Conservation (phyloP, 78 protist genomes). For the Cavenderia fasciculata region DNA sequence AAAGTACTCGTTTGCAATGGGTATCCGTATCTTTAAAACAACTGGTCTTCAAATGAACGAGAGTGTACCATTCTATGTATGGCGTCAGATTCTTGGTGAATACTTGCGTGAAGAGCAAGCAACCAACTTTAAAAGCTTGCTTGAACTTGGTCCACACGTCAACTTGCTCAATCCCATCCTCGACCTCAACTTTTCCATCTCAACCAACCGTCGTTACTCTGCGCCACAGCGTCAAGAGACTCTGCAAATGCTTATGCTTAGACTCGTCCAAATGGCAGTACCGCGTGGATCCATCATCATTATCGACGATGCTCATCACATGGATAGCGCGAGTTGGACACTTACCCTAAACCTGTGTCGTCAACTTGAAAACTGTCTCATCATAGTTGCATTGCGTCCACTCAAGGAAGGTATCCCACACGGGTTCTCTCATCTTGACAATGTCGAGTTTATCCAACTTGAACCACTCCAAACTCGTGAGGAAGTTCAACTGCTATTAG, state of each 20-base stretch:
- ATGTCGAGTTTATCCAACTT: slow-evolving; percentile 14
- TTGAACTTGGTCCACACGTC: slow-evolving; percentile 23
- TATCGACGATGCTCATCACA: slow-evolving; percentile 79
- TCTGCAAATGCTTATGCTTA: slow-evolving; percentile 39
- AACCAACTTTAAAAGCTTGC: neutral
- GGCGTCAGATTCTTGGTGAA: slow-evolving; percentile 24
- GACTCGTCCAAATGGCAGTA: slow-evolving; percentile 19
- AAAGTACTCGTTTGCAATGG: slow-evolving; percentile 37
- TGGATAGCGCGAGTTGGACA: slow-evolving; percentile 79
- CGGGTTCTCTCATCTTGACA: slow-evolving; percentile 6
- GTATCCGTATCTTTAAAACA: slow-evolving; percentile 12
- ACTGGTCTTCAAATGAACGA: slow-evolving; percentile 70
- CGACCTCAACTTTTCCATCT: neutral
- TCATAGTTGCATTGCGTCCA: slow-evolving; percentile 61
- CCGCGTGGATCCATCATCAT: slow-evolving; percentile 47
- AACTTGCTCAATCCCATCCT: slow-evolving; percentile 32
- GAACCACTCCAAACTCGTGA: slow-evolving; percentile 41
- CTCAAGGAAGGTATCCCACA: slow-evolving; percentile 45
- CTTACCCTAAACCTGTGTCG: slow-evolving; percentile 22
- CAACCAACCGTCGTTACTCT: slow-evolving; percentile 26
- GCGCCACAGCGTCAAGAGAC: slow-evolving; percentile 58
- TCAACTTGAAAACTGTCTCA: slow-evolving; percentile 23
- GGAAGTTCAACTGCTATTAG: neutral
- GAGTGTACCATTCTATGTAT: slow-evolving; percentile 31
- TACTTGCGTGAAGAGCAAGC: slow-evolving; percentile 8